Conservation (phyloP, 108 stramenopile species). For the Pseudonitzschia delicatissima region DNA sequence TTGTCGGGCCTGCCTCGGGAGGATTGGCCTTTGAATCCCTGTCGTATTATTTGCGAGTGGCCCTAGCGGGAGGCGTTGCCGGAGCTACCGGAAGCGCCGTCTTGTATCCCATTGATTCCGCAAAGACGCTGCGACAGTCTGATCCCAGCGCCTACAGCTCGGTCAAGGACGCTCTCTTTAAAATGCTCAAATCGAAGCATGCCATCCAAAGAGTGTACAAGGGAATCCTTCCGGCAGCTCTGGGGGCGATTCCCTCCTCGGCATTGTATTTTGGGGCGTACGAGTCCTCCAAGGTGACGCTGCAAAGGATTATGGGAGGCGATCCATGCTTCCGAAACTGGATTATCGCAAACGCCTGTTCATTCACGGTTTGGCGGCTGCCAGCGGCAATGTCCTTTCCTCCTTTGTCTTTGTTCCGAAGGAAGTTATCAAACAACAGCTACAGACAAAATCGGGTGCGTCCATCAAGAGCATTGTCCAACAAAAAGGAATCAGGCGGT, state of each 20-base stretch:
- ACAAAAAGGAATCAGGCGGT: slow-evolving; percentile 46
- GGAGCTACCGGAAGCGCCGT: slow-evolving; percentile 38
- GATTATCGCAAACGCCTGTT: not conserved
- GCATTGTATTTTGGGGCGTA: slow-evolving; percentile 79
- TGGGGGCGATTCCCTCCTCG: slow-evolving; percentile 72
- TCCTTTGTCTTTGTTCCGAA: slow-evolving; percentile 76
- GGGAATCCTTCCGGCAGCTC: slow-evolving; percentile 49
- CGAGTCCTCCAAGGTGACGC: slow-evolving; percentile 45
- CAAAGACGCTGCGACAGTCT: slow-evolving; percentile 49
- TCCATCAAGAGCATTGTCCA: slow-evolving; percentile 14
- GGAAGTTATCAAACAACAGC: slow-evolving; percentile 68
- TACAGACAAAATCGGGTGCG: slow-evolving; percentile 30
- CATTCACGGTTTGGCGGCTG: slow-evolving; percentile 63
- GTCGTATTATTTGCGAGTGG: slow-evolving; percentile 25
- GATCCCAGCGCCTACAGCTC: slow-evolving; percentile 26
- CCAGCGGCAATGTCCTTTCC: slow-evolving; percentile 60
- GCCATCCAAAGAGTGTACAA: slow-evolving; percentile 29
- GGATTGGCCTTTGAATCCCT: not conserved
- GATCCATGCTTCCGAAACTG: not conserved
- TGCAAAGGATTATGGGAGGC: slow-evolving; percentile 6
- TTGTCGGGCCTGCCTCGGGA: not conserved
- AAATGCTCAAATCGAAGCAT: slow-evolving; percentile 6
- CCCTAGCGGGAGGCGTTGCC: slow-evolving; percentile 44
- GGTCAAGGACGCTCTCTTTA: slow-evolving; percentile 21
- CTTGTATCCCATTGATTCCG: slow-evolving; percentile 46